Conservation (phyloP, 331 rosid species). For the Quercus tomentella region DNA sequence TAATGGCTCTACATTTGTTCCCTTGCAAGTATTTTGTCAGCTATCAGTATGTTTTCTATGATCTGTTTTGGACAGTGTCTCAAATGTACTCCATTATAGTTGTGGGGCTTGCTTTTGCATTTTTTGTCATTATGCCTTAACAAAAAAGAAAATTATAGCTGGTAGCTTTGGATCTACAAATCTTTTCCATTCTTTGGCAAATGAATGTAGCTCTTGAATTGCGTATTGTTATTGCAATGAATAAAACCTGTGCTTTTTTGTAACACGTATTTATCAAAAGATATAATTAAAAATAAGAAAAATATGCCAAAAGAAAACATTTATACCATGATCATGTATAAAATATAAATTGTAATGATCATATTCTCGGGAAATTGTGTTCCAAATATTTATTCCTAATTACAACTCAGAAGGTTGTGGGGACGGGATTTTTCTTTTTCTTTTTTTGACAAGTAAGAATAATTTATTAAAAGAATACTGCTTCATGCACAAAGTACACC, state of each 20-base stretch:
- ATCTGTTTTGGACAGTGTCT: background rate
- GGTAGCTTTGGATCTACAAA: background rate
- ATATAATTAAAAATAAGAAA: background rate
- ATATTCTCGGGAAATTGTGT: background rate
- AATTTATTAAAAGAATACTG: no score
- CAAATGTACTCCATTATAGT: background rate
- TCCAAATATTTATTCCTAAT: background rate
- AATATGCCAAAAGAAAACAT: background rate
- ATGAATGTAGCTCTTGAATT: background rate
- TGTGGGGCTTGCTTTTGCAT: background rate
- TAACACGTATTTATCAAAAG: background rate
- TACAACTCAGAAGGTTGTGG: background rate
- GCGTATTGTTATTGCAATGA: background rate
- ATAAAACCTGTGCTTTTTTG: background rate
- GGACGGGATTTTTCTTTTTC: no score
- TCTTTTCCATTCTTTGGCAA: background rate
- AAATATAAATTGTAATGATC: background rate
- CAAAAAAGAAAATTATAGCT: background rate
- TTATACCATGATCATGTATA: background rate
- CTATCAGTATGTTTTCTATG: background rate
- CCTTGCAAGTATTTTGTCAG: background rate
- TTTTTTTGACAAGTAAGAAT: no score
- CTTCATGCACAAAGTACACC: no score
- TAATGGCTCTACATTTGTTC: background rate
- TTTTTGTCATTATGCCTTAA: background rate